Evolutionary conservation across 352 stramenopile species (phyloP).

Genomic region (Phytophthora pisi): DNA sequence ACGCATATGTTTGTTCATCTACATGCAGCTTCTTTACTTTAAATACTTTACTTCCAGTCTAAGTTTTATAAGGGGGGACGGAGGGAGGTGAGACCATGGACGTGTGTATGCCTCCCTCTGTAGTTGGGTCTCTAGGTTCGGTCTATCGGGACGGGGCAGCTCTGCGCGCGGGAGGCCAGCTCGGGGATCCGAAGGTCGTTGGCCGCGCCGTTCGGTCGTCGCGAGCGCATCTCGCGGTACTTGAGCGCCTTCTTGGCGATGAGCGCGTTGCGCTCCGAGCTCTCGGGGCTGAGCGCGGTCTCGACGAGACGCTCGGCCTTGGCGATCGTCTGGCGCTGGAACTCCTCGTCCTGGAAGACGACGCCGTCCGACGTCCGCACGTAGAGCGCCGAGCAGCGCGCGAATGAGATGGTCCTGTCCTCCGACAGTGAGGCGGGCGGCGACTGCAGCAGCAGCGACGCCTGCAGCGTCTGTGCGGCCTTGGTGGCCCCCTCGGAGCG

Average conservation of each 20-base stretch:
- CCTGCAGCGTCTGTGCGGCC: constrained; percentile 10
- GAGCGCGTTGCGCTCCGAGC: constrained; percentile 37
- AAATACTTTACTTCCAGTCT: constrained; percentile 22
- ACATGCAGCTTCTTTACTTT: constrained; percentile 13
- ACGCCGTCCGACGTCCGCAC: constrained; percentile 34
- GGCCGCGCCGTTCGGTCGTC: constrained; percentile 14
- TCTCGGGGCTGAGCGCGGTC: constrained; percentile 32
- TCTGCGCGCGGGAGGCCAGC: constrained; percentile 24
- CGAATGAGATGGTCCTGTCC: neutral
- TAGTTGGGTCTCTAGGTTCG: neutral
- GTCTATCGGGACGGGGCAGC: constrained; percentile 18
- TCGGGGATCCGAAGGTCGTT: neutral
- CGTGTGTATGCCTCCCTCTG: neutral
- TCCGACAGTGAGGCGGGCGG: neutral
- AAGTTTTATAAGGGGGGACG: constrained; percentile 8
- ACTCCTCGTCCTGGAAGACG: constrained; percentile 37
- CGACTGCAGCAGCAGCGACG: constrained; percentile 6
- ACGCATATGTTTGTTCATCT: neutral
- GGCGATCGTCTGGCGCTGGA: constrained; percentile 34
- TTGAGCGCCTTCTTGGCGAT: constrained; percentile 42
- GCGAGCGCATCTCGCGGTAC: constrained; percentile 36
- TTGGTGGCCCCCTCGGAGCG: constrained; percentile 29
- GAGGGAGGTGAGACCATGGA: neutral
- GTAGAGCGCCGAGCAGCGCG: constrained; percentile 27
- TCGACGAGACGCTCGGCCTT: constrained; percentile 36